Evolutionary conservation across 495 filamentous ascomycete genomes (phyloP), one percentile per base, ranked within the genome.

Genomic region (Aspergillus indologenus): DNA sequence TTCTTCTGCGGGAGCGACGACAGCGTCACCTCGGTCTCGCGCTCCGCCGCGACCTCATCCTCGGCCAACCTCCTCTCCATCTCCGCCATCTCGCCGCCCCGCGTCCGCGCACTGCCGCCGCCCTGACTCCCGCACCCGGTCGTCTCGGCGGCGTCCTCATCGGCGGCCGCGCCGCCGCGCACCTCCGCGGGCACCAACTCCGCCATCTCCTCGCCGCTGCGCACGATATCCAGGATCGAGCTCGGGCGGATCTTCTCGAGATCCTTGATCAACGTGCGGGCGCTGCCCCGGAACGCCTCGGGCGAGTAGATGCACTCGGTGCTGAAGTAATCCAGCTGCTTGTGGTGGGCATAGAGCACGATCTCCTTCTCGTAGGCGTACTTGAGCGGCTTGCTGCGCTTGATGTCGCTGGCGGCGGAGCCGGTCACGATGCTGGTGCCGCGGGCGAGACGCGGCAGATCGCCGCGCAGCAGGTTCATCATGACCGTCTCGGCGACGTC

Each of bases 321-420:
- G 61, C 85, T 93, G 75, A 98, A 98, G 74, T 98, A 98, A 70
- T 98, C 94, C 58, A 98, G 80, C 68, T 91, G 89, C 68, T 92
- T 93, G 75, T 98, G 91, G 63, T 96, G 90, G 18, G 94, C 94
- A 69, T 98, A 98, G 14, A 98, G 79, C 9, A 98, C 94, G 58
- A 98, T 98, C 65, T 98, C 94, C 76, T 98, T 98, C 71, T 98
- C 95, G 66, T 97, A 98, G 0, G 93, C 91, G 68, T 97, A 98
- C 74, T 98, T 98, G 26, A 98, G 78, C 42, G 94, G 94, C 75
- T 98, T 98, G 68, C 89, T 93, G 58, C 94, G 81, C 76, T 94
- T 91, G 59, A 96, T 91, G 49, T 90, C 88, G 45, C 85, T 88
- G 20, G 81, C 81, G 48, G 79, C 72, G 63, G 87, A 87, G 52